Conservation (phyloP, 1,139 yeast genomes). For the Nakaseomyces glabratus region DNA sequence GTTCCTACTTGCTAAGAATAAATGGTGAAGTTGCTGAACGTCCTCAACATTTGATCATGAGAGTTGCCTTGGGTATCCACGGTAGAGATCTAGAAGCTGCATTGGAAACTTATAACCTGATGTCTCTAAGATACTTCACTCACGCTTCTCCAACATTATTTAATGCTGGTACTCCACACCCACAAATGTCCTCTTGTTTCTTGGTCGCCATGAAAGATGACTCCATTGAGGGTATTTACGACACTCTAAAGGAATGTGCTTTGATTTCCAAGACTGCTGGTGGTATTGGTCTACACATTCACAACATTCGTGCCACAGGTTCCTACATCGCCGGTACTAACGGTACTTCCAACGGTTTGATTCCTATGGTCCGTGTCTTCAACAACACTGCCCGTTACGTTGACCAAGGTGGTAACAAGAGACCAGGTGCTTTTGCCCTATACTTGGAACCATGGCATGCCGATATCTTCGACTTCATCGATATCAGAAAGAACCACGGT, state of each 20-base stretch:
- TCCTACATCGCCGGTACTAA: conserved; percentile 82
- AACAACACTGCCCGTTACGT: conserved; percentile 88
- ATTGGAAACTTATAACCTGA: conserved; percentile 68
- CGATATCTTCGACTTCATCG: conserved; percentile 72
- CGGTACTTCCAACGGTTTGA: conserved; percentile 83
- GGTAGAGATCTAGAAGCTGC: conserved; percentile 62
- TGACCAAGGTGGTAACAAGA: conserved; percentile 88
- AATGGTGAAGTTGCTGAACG: conserved; percentile 70
- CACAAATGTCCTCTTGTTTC: conserved; percentile 84
- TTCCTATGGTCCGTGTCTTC: conserved; percentile 84
- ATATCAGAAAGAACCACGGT: conserved; percentile 81
- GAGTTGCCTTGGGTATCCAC: conserved; percentile 84
- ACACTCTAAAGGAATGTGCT: conserved; percentile 77
- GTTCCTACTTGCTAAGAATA: conserved; percentile 62
- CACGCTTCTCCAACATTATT: conserved; percentile 87
- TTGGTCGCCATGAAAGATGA: conserved; percentile 80
- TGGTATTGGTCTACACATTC: conserved; percentile 79
- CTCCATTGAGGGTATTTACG: conserved; percentile 84
- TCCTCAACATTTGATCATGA: conserved; percentile 82
- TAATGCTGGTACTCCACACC: conserved; percentile 80
- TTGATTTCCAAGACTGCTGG: conserved; percentile 84
- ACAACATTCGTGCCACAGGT: conserved; percentile 75
- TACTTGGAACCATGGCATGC: conserved; percentile 91
- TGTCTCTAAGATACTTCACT: conserved; percentile 75
- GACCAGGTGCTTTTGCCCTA: conserved; percentile 88